phyloP scores from a whole-genome alignment of 106 monocot genomes.

The Ottelia alismoides region DNA sequence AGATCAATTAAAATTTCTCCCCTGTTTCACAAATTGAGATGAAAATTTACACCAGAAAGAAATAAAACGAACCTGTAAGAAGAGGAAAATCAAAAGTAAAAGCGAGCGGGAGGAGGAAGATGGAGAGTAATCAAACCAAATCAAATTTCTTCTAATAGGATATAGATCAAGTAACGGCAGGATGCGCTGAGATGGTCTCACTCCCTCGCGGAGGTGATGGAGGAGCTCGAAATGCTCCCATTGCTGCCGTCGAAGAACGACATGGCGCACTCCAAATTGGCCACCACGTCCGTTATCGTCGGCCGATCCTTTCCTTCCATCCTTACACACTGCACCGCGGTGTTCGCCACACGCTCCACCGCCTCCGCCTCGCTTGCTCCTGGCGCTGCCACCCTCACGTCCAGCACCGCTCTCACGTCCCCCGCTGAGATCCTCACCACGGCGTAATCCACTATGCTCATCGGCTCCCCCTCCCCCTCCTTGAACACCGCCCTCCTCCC shows the following conservation, averaged over 20 bases:
- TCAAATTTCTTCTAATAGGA: no score
- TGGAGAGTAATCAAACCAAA: no score
- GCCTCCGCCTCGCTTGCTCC: constrained; percentile 44
- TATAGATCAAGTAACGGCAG: no score
- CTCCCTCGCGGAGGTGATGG: no score
- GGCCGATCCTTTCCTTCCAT: constrained; percentile 72
- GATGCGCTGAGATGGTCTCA: no score
- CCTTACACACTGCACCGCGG: constrained; percentile 63
- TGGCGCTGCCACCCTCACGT: constrained; percentile 23
- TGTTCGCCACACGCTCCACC: constrained; percentile 69
- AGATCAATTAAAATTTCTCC: no score
- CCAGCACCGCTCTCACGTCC: constrained; percentile 38
- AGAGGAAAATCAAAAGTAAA: no score
- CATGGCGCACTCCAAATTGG: constrained; percentile 53
- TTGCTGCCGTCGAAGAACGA: constrained; percentile 40
- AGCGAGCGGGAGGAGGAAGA: no score
- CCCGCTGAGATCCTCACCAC: constrained; percentile 39
- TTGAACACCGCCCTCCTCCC: constrained; percentile 39
- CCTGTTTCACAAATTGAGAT: no score
- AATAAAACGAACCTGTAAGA: no score
- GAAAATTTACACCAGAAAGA: no score
- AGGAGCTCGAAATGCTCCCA: constrained; percentile 31
- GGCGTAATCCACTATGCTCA: constrained; percentile 65
- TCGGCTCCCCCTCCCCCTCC: constrained; percentile 26
- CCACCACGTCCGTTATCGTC: constrained; percentile 45